phyloP scores from a whole-genome alignment of 495 filamentous ascomycete genomes.

The Talaromyces liani region DNA sequence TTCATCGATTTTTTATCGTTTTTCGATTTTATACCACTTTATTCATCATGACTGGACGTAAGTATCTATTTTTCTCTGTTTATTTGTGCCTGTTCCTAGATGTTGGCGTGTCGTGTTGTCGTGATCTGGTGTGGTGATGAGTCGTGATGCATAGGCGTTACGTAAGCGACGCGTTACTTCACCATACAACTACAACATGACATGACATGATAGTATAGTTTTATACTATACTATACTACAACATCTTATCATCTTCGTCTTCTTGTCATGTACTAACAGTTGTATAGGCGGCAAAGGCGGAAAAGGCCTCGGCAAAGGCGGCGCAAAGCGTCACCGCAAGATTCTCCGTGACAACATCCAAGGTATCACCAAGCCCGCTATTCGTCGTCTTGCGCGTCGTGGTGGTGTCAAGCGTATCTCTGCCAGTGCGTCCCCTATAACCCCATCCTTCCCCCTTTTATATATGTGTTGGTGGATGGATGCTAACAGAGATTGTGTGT shows the following conservation, averaged over 20 bases:
- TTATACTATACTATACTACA: not conserved
- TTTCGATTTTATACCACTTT: slow-evolving; percentile 13
- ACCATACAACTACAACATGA: not conserved
- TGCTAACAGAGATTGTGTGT: too few relatives aligned
- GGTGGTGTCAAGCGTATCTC: slow-evolving; percentile 61
- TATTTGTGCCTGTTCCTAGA: slow-evolving; percentile 11
- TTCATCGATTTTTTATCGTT: slow-evolving; percentile 17
- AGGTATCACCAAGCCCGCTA: slow-evolving; percentile 66
- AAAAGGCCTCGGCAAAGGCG: slow-evolving; percentile 79
- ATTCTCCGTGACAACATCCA: slow-evolving; percentile 99
- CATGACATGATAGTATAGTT: not conserved
- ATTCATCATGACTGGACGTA: slow-evolving; percentile 91
- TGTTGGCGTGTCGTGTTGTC: slow-evolving; percentile 10
- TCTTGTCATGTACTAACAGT: slow-evolving; percentile 11
- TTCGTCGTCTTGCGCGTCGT: slow-evolving; percentile 59
- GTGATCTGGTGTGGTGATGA: slow-evolving; percentile 17
- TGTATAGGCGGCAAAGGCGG: slow-evolving; percentile 82
- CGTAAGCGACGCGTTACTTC: slow-evolving; percentile 11
- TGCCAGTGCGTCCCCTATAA: slow-evolving; percentile 34
- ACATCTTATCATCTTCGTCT: not conserved
- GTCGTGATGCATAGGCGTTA: slow-evolving; percentile 14
- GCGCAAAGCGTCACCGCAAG: slow-evolving; percentile 98
- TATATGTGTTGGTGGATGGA: too few relatives aligned
- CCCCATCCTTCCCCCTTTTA: not conserved
- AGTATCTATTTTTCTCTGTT: slow-evolving; percentile 37